Evolutionary conservation across 495 filamentous ascomycete species (phyloP), one percentile per base, ranked within the genome.

Genomic region (Lasiosphaeria ovina): DNA sequence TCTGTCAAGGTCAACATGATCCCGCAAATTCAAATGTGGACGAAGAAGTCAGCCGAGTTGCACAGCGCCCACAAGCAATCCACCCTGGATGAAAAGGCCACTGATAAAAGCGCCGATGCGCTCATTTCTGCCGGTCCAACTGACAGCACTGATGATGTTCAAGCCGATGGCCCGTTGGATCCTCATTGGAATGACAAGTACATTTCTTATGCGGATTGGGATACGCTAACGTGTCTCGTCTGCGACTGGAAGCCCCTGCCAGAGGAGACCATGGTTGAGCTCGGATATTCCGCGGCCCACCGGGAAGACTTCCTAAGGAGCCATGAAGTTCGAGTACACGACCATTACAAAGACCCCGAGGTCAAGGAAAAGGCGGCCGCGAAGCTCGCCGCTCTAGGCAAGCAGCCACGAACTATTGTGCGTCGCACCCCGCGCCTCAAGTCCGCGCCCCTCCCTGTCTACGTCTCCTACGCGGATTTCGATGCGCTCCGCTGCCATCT

Each of bases 21-120:
- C 48, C 80, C 81, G 3, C 89, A 95, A 65, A 79, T 97, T 38
- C 88, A 94, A 73, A 89, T 92, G 72, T 97, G 92, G 92, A 85
- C 87, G 54, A 88, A 93, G 66, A 89, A 90, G 33, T 89, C 91
- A 66, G 90, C 89, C 0, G 91, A 97, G 69, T 77, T 97, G 44
- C 91, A 93, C 63, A 88, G 89, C 1, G 75, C 68, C 6, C 70
- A 71, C 34, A 44, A 63, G 57, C 69, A 66, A 53, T 60, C 61
- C 14, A 52, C 31, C 10, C 38, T 45, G 14, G 61, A 57, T 9
- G 57, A 24, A 53, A 51, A 34, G 2, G 42, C 65, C 32, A 44
- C 49, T 7, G 64, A 66, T 9, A 63, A 66, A 14, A 62, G 64
- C 5, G 35, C 61, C 4, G 60, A 71, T 14, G 35, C 61, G 14